Evolutionary conservation across 2,329 filamentous ascomycete genomes (phyloP).

Genomic region (Fusarium avenaceum): DNA sequence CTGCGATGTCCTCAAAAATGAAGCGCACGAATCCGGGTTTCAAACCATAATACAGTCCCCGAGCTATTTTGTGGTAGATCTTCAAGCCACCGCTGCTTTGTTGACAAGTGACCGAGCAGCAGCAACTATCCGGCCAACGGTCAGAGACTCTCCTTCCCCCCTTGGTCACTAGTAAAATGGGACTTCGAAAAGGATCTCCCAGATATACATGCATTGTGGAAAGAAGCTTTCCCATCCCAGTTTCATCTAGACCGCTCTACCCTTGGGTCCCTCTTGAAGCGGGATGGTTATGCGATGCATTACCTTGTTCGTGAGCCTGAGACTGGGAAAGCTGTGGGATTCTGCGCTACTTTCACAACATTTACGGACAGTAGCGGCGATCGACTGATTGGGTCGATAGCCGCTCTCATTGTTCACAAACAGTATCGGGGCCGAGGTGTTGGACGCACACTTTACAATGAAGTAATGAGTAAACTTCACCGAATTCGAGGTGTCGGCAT

Average conservation of each 20-base stretch:
- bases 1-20: slow-evolving; percentile 59
- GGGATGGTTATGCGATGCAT: slow-evolving; percentile 70
- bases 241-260: slow-evolving; percentile 61
- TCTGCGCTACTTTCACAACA: slow-evolving; percentile 72
- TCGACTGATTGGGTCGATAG: slow-evolving; percentile 68
- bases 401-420: slow-evolving; percentile 65
- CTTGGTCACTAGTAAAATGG: slow-evolving; percentile 61
- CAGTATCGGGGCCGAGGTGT: slow-evolving; percentile 64
- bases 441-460: slow-evolving; percentile 65
- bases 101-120: slow-evolving; percentile 61
- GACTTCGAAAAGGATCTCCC: slow-evolving; percentile 56
- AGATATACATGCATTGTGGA: slow-evolving; percentile 63
- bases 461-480: slow-evolving; percentile 64
- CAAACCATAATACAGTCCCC: slow-evolving; percentile 66
- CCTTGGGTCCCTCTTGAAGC: slow-evolving; percentile 63
- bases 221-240: slow-evolving; percentile 55
- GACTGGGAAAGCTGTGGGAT: slow-evolving; percentile 62
- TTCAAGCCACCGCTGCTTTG: slow-evolving; percentile 65
- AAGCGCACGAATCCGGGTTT: slow-evolving; percentile 58
- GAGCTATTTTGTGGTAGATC: slow-evolving; percentile 61
- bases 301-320: slow-evolving; percentile 66
- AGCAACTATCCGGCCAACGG: slow-evolving; percentile 13
- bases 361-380: slow-evolving; percentile 67
- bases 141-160: slow-evolving; percentile 42
- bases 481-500: slow-evolving; percentile 66